Evolutionary conservation across 2,329 filamentous ascomycete species (phyloP), one percentile per base, ranked within the genome.

Genomic region (Penicillium sclerotigenum): DNA sequence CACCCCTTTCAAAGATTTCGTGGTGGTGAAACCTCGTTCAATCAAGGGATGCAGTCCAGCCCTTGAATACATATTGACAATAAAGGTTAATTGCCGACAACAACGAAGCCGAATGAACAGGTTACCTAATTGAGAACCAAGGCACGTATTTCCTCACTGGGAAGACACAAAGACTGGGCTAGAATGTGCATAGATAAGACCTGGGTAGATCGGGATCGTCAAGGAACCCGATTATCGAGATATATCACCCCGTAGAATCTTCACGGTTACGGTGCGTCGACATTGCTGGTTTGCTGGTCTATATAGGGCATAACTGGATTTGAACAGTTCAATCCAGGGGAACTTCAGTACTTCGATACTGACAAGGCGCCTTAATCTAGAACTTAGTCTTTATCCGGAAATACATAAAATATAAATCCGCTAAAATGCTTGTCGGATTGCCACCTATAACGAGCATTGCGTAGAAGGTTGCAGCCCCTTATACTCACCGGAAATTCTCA

Each of bases 131-230:
- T 29, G 11, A 31, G 38, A 36, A 13, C 2, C 0, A 41, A 34
- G 43, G 43, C 13, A 16, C 52, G 37, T 42, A 54, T 50, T 54
- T n/a, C 52, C 52, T 41, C 4, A 42, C 43, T 50, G 29, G 52
- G 52, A 42, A 18, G 13, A 24, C 11, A 3, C 14, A 22, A 11
- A 22, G 38, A 16, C 29, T 5, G 36, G 48, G 5, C 10, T 18
- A 26, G 37, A 50, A 33, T 11, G 6, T 6, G 29, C 16, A 26
- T n/a, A 26, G 28, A 13, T 48, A 49, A 54, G 13, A 34, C 7
- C 11, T 46, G 52, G 52, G 28, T 54, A 54, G 46, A 36, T 54
- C 52, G 52, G 52, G 37, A 50, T 52, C 49, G 31, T 24, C 49
- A n/a, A 3, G 14, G 20, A 24, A 16, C 26, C 50, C 22, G 28